A percentile compares a stretch with the other conserved stretches of the same genome.
phyloP scores from a whole-genome alignment of 805 yeast species.

The Wickerhamiella spandovensis region DNA sequence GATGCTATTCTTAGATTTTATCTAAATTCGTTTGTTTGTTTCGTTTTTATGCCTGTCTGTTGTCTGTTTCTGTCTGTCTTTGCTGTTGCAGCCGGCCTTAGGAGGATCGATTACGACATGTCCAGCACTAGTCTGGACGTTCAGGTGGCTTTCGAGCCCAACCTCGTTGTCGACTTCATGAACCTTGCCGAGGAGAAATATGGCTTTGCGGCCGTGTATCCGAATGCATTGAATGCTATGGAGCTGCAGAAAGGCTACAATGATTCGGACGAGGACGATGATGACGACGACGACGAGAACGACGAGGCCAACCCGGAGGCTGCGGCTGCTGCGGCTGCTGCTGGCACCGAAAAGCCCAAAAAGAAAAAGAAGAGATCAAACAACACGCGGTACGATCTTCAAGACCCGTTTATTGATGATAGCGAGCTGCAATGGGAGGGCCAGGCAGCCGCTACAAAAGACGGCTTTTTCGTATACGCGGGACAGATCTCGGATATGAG shows the following conservation, averaged over 20 bases:
- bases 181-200: constrained; percentile 70
- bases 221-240: constrained; percentile 39
- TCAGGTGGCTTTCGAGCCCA: constrained; percentile 13
- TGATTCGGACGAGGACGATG: constrained; percentile 34
- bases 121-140: constrained; percentile 10
- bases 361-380: constrained; percentile 45
- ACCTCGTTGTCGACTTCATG: constrained; percentile 51
- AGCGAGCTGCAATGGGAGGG: constrained; percentile 87
- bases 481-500: constrained; percentile 50
- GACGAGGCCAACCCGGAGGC: constrained; percentile 22
- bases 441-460: constrained; percentile 80
- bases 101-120: neutral
- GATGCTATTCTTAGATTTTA: no score
- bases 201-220: constrained; percentile 63
- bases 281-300: constrained; percentile 23
- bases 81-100: no score
- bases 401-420: constrained; percentile 96
- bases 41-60: no score
- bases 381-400: constrained; percentile 80
- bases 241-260: constrained; percentile 40
- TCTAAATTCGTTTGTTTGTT: no score
- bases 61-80: no score
- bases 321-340: constrained; percentile 26
- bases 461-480: constrained; percentile 90
- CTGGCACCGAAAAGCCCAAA: constrained; percentile 25